These are phyloP conservation scores for Coleophoma eucalyptorum DNA, from an alignment of 2,329 filamentous ascomycete genomes.

Conservation along the genomic window DNA sequence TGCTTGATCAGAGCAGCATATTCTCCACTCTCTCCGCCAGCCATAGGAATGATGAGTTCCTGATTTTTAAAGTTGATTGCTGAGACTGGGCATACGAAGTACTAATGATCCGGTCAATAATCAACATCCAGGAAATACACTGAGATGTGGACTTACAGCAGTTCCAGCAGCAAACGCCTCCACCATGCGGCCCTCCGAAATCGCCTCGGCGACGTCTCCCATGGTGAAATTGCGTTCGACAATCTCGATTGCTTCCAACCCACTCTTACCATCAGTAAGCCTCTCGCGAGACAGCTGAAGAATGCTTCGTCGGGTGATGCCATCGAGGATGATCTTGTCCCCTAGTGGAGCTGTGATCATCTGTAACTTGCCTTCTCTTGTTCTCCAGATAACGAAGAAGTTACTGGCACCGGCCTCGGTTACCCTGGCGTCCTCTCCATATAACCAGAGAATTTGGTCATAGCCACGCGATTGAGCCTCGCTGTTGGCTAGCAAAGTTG, in stretches of 20 bases:
- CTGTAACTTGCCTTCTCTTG: slow-evolving; percentile 59
- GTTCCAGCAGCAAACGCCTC: slow-evolving; percentile 88
- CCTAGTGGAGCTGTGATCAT: slow-evolving; percentile 81
- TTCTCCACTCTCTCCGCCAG: slow-evolving; percentile 45
- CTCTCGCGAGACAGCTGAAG: slow-evolving; percentile 67
- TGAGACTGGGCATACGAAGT: slow-evolving; percentile 67
- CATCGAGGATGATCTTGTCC: slow-evolving; percentile 80
- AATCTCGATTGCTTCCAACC: slow-evolving; percentile 56
- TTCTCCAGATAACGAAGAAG: slow-evolving; percentile 82
- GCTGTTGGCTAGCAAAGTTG: slow-evolving; percentile 71
- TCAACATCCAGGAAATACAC: neutral
- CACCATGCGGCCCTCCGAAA: slow-evolving; percentile 70
- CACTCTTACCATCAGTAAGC: slow-evolving; percentile 37
- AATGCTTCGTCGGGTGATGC: slow-evolving; percentile 80
- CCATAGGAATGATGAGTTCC: slow-evolving; percentile 60
- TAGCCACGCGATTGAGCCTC: slow-evolving; percentile 72
- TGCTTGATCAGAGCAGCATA: slow-evolving; percentile 61
- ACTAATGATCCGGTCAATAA: slow-evolving; percentile 38
- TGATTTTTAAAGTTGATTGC: slow-evolving; percentile 64
- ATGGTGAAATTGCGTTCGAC: slow-evolving; percentile 84
- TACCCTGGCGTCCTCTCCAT: slow-evolving; percentile 70
- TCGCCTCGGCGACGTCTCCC: slow-evolving; percentile 68
- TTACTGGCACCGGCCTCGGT: slow-evolving; percentile 92
- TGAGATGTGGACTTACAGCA: slow-evolving; percentile 51
- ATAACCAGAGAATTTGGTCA: slow-evolving; percentile 92